Base-by-base conservation (phyloP, 2,329 filamentous ascomycete genomes). In the Colletotrichum tamarilloi region DNA sequence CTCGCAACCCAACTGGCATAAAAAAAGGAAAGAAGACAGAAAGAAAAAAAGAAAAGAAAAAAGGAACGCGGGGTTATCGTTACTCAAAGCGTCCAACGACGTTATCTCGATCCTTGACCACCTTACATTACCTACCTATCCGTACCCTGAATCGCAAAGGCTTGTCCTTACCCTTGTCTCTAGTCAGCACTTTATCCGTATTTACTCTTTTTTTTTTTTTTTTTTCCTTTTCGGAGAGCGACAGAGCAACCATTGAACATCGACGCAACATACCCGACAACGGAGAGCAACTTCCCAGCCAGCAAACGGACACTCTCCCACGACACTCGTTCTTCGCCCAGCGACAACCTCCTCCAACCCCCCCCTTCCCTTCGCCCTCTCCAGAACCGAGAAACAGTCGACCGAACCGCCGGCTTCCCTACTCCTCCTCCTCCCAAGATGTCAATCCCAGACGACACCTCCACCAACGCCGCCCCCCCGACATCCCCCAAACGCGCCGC, bases 401-500 rank as follows among this genome's bases (percentile, higher is more conserved):
- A 30, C 60, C 30, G 24, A 11, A 6, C 12, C 32, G 56, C 56
- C 16, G 11, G 12, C 28, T 9, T 32, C 5, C 12, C n/a, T 12
- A 3, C 24, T 26, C 35, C 35, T 46, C 7, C 8, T 22, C 8
- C 42, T n/a, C 4, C 30, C 14, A 22, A 32, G 26, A 65, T 65
- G 62, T 30, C 32, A 22, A n/a, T 30, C 24, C 24, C 32, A 12
- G 24, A 42, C 52, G 24, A 57, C 24, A 9, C 42, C 7, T n/a
- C 30, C 9, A 16, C 28, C 59, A 9, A 22, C 3, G 16, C 28
- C 4, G 16, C 28, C 4, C 6, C 8, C n/a, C 35, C 60, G n/a
- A 46, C 55, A 11, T 73, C 71, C 28, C 67, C 71, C 26, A 73
- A 73, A 49, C 71, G 71, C 67, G 22, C 42, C 42, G 42, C 56